These are phyloP conservation scores for Pseudogymnoascus sp. DNA, from an alignment of 2,329 filamentous ascomycete genomes.

Conservation along the genomic window DNA sequence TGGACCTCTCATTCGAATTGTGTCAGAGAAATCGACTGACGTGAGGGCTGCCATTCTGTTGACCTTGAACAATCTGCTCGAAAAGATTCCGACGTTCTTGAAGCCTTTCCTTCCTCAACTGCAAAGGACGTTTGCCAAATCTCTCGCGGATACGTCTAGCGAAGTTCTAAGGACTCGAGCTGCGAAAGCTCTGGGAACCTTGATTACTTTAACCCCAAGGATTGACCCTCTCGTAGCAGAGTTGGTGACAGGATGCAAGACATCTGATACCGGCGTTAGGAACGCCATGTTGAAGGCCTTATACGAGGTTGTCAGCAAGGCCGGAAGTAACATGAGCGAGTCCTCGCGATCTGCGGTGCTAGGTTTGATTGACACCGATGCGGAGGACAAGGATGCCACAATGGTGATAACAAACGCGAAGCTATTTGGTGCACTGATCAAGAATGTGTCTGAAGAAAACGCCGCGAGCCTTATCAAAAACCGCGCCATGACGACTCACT, in stretches of 20 bases:
- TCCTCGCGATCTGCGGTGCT: slow-evolving; percentile 79
- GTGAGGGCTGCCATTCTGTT: slow-evolving; percentile 92
- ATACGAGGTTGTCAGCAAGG: slow-evolving; percentile 93
- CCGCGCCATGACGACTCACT: slow-evolving; percentile 69
- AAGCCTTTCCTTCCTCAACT: slow-evolving; percentile 96
- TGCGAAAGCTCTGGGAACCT: slow-evolving; percentile 84
- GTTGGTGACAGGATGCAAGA: slow-evolving; percentile 92
- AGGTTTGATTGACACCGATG: slow-evolving; percentile 77
- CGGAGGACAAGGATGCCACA: slow-evolving; percentile 63
- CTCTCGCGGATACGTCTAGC: slow-evolving; percentile 85
- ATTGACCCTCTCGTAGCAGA: slow-evolving; percentile 91
- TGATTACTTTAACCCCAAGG: slow-evolving; percentile 91
- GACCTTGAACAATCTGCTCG: slow-evolving; percentile 87
- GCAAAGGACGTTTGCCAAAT: slow-evolving; percentile 94
- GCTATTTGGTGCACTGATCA: slow-evolving; percentile 80
- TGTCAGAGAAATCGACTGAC: slow-evolving; percentile 91
- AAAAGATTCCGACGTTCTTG: slow-evolving; percentile 91
- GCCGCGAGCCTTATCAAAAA: slow-evolving; percentile 55
- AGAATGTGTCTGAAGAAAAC: slow-evolving; percentile 69
- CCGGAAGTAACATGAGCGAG: slow-evolving; percentile 90
- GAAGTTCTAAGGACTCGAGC: slow-evolving; percentile 80
- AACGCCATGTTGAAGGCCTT: slow-evolving; percentile 96
- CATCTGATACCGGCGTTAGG: slow-evolving; percentile 74
- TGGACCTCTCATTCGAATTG: slow-evolving; percentile 92
- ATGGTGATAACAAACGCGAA: slow-evolving; percentile 89